A percentile compares a stretch with the other conserved stretches of the same genome.
Evolutionary conservation across 345 rosid species (phyloP).

Genomic region (Corchorus olitorius): DNA sequence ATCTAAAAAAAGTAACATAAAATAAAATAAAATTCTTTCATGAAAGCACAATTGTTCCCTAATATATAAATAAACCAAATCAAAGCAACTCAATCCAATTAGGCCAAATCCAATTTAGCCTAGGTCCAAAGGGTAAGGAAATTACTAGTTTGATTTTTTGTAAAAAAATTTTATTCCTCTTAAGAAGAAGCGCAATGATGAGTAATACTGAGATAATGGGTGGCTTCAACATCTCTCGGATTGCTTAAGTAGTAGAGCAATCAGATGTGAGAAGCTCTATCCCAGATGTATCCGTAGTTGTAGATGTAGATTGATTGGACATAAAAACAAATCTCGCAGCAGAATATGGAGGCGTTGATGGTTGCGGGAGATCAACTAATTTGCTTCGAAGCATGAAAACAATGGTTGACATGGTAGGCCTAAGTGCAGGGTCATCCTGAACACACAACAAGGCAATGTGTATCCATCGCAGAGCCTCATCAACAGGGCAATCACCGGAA

Average conservation of each 20-base stretch:
- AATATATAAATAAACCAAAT: too few relatives aligned
- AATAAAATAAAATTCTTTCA: too few relatives aligned
- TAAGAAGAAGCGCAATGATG: background rate
- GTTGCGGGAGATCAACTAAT: slow-evolving; percentile 37
- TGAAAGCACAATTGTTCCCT: too few relatives aligned
- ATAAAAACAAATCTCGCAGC: slow-evolving; percentile 25
- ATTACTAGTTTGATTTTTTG: too few relatives aligned
- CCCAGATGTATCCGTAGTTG: background rate
- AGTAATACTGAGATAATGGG: background rate
- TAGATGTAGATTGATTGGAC: slow-evolving; percentile 30
- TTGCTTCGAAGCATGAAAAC: slow-evolving; percentile 45
- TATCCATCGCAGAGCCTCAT: slow-evolving; percentile 44
- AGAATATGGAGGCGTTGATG: slow-evolving; percentile 31
- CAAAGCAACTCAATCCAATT: too few relatives aligned
- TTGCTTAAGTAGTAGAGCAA: slow-evolving; percentile 25
- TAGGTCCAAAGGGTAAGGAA: too few relatives aligned
- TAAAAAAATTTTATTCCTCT: too few relatives aligned
- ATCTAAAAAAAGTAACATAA: too few relatives aligned
- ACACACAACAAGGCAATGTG: slow-evolving; percentile 49
- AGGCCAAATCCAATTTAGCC: too few relatives aligned
- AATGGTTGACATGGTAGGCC: slow-evolving; percentile 48
- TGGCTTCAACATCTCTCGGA: too few relatives aligned
- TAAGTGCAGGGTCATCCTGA: slow-evolving; percentile 42
- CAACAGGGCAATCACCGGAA: slow-evolving; percentile 6
- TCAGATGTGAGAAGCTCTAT: slow-evolving; percentile 29